Conservation (phyloP, 2,329 filamentous ascomycete genomes). For the Scedosporium minutisporum region DNA sequence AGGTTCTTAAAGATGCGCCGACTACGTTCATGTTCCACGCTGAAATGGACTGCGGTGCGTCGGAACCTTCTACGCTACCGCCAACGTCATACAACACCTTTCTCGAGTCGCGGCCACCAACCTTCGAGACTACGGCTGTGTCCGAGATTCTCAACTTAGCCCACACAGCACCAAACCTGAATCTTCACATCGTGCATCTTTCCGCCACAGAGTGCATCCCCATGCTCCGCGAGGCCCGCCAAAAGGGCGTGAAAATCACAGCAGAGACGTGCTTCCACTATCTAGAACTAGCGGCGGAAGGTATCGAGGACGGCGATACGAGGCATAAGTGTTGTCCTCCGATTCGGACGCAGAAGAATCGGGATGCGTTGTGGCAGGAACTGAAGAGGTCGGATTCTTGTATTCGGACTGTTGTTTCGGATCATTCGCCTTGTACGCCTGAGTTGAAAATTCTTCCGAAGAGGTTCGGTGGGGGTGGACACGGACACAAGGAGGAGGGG, state of each 20-base stretch:
- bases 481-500: too few species aligned
- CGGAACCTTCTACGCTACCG: slow-evolving; percentile 59
- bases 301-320: slow-evolving; percentile 76
- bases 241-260: slow-evolving; percentile 71
- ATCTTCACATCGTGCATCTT: slow-evolving; percentile 87
- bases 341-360: slow-evolving; percentile 72
- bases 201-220: slow-evolving; percentile 85
- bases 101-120: slow-evolving; percentile 76
- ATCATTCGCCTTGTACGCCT: slow-evolving; percentile 93
- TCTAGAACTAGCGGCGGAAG: slow-evolving; percentile 72
- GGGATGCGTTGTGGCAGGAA: slow-evolving; percentile 81
- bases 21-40: slow-evolving; percentile 99
- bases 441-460: slow-evolving; percentile 80
- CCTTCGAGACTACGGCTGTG: slow-evolving; percentile 86
- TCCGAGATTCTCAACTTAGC: slow-evolving; percentile 77
- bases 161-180: slow-evolving; percentile 67
- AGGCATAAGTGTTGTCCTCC: slow-evolving; percentile 93
- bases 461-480: slow-evolving; percentile 33
- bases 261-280: slow-evolving; percentile 97
- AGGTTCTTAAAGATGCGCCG: slow-evolving; percentile 65
- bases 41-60: slow-evolving; percentile 89
- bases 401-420: slow-evolving; percentile 84
- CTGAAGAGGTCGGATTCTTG: slow-evolving; percentile 62
- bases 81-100: slow-evolving; percentile 80
- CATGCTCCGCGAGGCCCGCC: slow-evolving; percentile 63